These are phyloP conservation scores for Cardamine chenopodiifolia DNA, from an alignment of 345 rosid species.

Conservation along the genomic window DNA sequence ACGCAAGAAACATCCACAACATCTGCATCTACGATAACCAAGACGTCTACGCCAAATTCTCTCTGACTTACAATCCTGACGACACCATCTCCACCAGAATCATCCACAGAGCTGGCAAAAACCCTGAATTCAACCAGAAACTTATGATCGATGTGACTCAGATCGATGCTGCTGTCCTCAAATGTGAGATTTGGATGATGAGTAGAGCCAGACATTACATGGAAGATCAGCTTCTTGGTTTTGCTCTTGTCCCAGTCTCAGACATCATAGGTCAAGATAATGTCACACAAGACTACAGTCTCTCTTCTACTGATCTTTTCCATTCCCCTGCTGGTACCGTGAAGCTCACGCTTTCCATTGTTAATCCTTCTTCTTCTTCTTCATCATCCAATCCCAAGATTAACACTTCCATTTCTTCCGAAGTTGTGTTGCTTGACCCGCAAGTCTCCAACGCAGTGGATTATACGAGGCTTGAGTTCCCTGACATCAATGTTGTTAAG, in stretches of 20 bases:
- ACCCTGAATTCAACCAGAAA: conserved; percentile 80
- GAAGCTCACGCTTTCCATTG: conserved; percentile 60
- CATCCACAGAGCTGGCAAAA: conserved; percentile 84
- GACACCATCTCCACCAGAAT: conserved; percentile 75
- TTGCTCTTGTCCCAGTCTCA: conserved; percentile 75
- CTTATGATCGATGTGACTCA: conserved; percentile 60
- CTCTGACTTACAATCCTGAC: conserved; percentile 88
- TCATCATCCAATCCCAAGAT: conserved; percentile 28
- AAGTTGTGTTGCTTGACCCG: conserved; percentile 75
- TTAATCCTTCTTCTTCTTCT: conserved; percentile 45
- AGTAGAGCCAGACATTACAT: conserved; percentile 78
- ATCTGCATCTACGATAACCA: conserved; percentile 95
- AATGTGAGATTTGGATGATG: conserved; percentile 98
- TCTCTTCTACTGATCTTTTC: conserved; percentile 92
- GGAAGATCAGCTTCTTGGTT: conserved; percentile 98
- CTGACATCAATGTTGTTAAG: conserved; percentile 61
- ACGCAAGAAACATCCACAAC: conserved; percentile 95
- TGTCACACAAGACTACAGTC: conserved; percentile 67
- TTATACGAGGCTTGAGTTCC: conserved; percentile 89
- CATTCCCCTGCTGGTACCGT: conserved; percentile 96
- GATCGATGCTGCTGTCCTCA: conserved; percentile 66
- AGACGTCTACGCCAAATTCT: conserved; percentile 94
- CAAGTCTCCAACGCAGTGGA: conserved; percentile 58
- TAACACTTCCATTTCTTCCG: conserved; percentile 77
- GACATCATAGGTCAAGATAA: conserved; percentile 68